Base-by-base conservation (phyloP, 805 yeast genomes). In the Wickerhamomyces alni region DNA sequence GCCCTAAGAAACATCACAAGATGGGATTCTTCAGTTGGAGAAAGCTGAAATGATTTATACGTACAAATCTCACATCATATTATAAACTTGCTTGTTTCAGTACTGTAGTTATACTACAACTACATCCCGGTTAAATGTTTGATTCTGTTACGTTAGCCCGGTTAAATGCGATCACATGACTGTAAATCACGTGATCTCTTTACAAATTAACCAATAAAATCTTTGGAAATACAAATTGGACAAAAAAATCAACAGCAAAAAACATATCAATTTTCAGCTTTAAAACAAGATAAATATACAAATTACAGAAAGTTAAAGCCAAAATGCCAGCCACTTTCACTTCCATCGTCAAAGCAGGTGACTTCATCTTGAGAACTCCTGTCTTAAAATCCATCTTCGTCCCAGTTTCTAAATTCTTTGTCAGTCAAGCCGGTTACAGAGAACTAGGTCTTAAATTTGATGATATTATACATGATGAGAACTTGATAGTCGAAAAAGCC, bases 371-470 rank as follows among this genome's bases (percentile, higher is more conserved):
- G 61, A 81, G 80, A 53, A 76, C 87, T 50, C 95, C 98, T 39
- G 59, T 77, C 36, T 76, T 93, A 58, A 75, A 84, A 50, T 79
- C 81, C 61, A 63, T 89, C 51, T 71, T 85, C 48, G 74, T 82
- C 25, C 98, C 99, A 49, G 73, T 82, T 30, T 84, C 97, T 35
- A 76, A 80, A 58, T 69, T 77, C 52, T 89, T 82, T 67, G 69
- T 75, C 52, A 70, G 80, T 51, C 73, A 75, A 50, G 74, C 95
- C 41, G 98, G 98, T 44, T 93, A 93, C 85, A 85, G 98, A 74
- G 78, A 88, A 65, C 66, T 93, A 70, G 99, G 99, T 40, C 76
- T 93, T 57, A 87, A 83, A 67, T 80, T 83, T 59, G 93, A 91
- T 62, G 99, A 93, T 66, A 68, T 91, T 58, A 63, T 91, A 48